Evolutionary conservation across 139 green algal genomes (phyloP).

Genomic region (Astrephomene gubernaculifera): DNA sequence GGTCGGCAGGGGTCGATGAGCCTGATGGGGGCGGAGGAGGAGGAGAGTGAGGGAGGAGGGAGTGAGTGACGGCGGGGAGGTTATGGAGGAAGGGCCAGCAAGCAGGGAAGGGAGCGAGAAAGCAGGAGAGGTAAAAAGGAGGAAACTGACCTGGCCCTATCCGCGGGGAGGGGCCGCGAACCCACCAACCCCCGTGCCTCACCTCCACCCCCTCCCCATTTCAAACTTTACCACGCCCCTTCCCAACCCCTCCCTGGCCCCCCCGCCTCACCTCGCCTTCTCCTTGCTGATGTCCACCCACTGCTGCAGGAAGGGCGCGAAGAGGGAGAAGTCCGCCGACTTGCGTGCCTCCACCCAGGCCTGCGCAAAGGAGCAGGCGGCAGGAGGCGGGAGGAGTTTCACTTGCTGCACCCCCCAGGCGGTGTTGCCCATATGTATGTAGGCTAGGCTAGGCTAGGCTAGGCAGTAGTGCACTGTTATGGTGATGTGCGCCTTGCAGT

Average conservation of each 20-base stretch:
- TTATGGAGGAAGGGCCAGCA: background rate
- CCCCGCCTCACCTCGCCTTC: conserved; percentile 42
- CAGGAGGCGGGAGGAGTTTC: background rate
- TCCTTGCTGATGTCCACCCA: conserved; percentile 80
- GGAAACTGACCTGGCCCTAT: too few relatives aligned
- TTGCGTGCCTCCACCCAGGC: conserved; percentile 85
- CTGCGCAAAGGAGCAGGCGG: conserved; percentile 50
- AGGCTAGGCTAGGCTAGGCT: background rate
- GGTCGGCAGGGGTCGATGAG: conserved; percentile 27
- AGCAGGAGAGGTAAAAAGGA: background rate
- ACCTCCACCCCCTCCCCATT: too few relatives aligned
- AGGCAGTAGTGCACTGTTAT: background rate
- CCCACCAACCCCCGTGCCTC: background rate
- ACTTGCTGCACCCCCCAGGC: background rate
- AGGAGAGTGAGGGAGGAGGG: background rate
- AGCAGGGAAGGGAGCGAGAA: background rate
- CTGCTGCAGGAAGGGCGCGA: conserved; percentile 86
- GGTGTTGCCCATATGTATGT: background rate
- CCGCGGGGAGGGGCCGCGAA: background rate
- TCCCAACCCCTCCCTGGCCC: too few relatives aligned
- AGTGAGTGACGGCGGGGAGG: background rate
- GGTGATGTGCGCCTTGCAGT: background rate
- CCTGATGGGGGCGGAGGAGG: background rate
- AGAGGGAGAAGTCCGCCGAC: conserved; percentile 79
- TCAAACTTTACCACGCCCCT: too few relatives aligned